Evolutionary conservation across 2,329 filamentous ascomycete species (phyloP).

Genomic region (Neofusicoccum umdonicola): DNA sequence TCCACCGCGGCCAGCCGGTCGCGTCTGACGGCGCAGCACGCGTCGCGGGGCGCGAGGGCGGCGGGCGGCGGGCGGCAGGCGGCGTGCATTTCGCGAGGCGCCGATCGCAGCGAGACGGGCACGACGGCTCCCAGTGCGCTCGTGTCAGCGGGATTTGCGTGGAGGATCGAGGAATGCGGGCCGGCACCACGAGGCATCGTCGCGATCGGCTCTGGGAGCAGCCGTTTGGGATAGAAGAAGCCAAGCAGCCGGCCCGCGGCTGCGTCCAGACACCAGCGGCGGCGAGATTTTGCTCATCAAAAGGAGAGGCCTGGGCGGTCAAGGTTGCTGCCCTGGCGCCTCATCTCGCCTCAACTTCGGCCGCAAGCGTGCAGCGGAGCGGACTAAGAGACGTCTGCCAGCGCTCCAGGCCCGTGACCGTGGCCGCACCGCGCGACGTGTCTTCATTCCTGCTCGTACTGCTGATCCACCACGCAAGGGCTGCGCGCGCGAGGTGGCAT

Average conservation of each 20-base stretch:
- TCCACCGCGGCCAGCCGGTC: slow-evolving; percentile 3
- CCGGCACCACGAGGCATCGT: slow-evolving; percentile 1
- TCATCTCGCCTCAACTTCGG: slow-evolving; percentile 13
- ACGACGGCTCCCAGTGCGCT: neutral
- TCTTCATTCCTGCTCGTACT: slow-evolving; percentile 6
- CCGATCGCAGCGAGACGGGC: neutral
- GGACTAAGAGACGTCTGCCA: neutral
- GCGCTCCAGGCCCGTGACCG: neutral
- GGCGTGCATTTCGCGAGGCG: neutral
- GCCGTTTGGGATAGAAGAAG: neutral
- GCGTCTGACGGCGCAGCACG: neutral
- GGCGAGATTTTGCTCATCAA: neutral
- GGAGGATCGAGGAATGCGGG: slow-evolving; percentile 10
- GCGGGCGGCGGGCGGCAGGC: no score
- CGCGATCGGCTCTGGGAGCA: neutral
- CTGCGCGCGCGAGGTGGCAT: slow-evolving; percentile 6
- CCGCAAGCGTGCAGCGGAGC: neutral
- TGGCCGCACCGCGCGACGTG: slow-evolving; percentile 5
- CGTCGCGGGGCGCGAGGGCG: neutral
- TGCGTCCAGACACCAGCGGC: neutral
- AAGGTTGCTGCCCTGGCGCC: neutral
- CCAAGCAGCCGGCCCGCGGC: neutral
- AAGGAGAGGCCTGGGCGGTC: neutral
- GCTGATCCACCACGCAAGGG: slow-evolving; percentile 14
- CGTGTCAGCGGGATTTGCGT: slow-evolving; percentile 8